Conservation (phyloP, 108 stramenopile species). For the Stephanodiscus minutulus region DNA sequence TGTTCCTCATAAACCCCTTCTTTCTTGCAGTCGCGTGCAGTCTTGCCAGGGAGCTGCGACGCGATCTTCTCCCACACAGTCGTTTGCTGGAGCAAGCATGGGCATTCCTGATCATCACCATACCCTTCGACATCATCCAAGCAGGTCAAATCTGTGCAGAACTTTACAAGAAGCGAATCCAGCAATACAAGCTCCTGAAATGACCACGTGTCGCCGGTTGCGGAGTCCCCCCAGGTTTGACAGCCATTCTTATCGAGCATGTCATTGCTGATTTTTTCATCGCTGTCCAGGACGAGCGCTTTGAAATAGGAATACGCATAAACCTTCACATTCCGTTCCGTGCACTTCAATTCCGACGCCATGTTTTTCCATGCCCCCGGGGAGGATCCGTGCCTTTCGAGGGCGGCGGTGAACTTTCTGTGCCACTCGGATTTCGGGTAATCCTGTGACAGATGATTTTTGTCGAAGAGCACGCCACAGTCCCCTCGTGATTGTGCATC, state of each 20-base stretch:
- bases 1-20: slow-evolving; percentile 12
- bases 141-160: slow-evolving; percentile 10
- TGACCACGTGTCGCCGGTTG: neutral
- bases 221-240: no score
- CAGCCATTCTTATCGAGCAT: no score
- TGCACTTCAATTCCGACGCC: slow-evolving; percentile 17
- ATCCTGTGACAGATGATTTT: neutral
- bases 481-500: neutral
- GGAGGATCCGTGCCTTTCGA: slow-evolving; percentile 28
- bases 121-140: neutral
- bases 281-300: neutral
- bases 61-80: slow-evolving; percentile 31
- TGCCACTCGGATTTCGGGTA: neutral
- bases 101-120: neutral
- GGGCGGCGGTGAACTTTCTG: slow-evolving; percentile 16
- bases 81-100: neutral
- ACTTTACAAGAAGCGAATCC: slow-evolving; percentile 26
- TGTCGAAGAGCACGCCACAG: neutral
- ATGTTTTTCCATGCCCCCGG: slow-evolving; percentile 33
- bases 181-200: slow-evolving; percentile 18
- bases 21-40: slow-evolving; percentile 13
- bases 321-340: slow-evolving; percentile 22
- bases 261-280: neutral
- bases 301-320: slow-evolving; percentile 34
- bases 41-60: slow-evolving; percentile 29